Percentiles rank a stretch among this genome's conserved stretches.
These are phyloP conservation scores for Saraca asoca DNA, from an alignment of 331 rosid genomes.

Conservation along the genomic window DNA sequence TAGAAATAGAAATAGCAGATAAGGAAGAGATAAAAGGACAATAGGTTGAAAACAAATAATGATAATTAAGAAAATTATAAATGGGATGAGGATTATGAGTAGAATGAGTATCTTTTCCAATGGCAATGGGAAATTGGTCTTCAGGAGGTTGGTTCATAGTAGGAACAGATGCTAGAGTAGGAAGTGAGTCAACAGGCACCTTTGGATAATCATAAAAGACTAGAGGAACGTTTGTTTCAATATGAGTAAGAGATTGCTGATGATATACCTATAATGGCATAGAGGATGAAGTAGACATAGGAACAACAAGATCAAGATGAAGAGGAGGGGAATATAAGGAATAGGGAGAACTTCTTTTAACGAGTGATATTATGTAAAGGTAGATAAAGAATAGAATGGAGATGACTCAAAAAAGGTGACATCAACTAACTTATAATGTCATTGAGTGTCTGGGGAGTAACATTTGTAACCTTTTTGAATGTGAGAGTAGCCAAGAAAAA, in stretches of 20 bases:
- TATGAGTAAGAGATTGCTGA: too few species aligned
- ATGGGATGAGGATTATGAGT: background rate
- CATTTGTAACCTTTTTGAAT: background rate
- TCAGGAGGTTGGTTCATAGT: background rate
- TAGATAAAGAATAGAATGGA: too few species aligned
- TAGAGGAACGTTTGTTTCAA: background rate
- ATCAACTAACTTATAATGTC: background rate
- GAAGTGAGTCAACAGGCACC: background rate
- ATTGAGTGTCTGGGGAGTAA: background rate
- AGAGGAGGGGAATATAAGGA: background rate
- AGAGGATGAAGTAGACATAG: too few species aligned
- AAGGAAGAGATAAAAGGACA: background rate
- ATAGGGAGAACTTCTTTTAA: too few species aligned
- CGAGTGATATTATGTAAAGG: background rate
- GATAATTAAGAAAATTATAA: background rate
- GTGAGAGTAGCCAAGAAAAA: background rate
- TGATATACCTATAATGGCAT: too few species aligned
- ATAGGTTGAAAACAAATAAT: background rate
- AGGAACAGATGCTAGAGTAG: background rate
- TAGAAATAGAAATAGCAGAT: slow-evolving; percentile 1
- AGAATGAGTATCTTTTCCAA: background rate
- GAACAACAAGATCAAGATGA: too few species aligned
- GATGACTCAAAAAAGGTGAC: background rate
- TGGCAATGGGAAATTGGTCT: background rate
- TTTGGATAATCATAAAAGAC: background rate